Conservation (phyloP, 352 stramenopile species). For the Saprolegnia parasitica region DNA sequence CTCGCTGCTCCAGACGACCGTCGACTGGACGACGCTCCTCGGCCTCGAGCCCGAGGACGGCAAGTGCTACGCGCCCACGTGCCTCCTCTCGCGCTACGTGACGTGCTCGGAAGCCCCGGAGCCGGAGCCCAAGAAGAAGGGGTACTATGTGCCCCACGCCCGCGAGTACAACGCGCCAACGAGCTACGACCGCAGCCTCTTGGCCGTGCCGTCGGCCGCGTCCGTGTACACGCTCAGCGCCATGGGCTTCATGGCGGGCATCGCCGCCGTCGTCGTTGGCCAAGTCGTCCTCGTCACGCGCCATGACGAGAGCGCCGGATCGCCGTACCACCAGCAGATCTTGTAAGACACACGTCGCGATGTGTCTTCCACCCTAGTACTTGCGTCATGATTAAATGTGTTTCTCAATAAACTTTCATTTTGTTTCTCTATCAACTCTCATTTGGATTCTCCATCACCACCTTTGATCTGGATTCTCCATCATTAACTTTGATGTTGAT, state of each 20-base stretch:
- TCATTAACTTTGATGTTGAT: too few species aligned
- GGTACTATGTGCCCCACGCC: neutral
- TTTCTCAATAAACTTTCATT: too few species aligned
- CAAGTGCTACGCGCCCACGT: slow-evolving; percentile 24
- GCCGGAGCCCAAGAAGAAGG: neutral
- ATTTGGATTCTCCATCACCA: too few species aligned
- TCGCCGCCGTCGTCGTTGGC: slow-evolving; percentile 3
- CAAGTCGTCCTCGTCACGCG: neutral
- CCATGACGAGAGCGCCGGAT: neutral
- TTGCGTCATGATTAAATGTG: too few species aligned
- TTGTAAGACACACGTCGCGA: neutral
- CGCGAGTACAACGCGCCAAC: neutral
- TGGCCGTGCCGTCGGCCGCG: neutral
- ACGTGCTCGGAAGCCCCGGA: slow-evolving; percentile 9
- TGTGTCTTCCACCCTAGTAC: too few species aligned
- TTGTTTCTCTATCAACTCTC: too few species aligned
- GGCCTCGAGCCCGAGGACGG: slow-evolving; percentile 5
- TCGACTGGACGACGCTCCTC: slow-evolving; percentile 20
- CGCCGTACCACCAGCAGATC: slow-evolving; percentile 10
- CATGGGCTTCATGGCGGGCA: slow-evolving; percentile 8
- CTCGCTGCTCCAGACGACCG: neutral
- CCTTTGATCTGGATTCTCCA: too few species aligned
- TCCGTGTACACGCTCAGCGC: neutral
- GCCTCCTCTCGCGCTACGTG: slow-evolving; percentile 23
- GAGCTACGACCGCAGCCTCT: slow-evolving; percentile 11